phyloP scores from a whole-genome alignment of 176 grass and related monocot genomes.

The Oryza brachyantha region DNA sequence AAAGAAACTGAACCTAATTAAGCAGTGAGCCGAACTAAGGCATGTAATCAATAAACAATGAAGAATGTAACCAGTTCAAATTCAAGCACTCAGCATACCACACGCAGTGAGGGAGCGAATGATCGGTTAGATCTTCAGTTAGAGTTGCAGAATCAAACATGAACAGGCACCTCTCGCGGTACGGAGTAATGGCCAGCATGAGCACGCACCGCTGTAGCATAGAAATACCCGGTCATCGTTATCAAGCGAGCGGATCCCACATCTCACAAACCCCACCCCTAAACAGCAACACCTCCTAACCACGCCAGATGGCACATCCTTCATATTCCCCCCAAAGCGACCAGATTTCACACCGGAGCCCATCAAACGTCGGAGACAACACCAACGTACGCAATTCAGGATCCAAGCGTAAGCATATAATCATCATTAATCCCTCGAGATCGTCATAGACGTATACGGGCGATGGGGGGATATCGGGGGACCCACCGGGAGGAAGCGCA shows the following conservation, averaged over 20 bases:
- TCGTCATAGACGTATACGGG: neutral
- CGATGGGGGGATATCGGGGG: constrained; percentile 6
- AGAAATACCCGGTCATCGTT: constrained; percentile 68
- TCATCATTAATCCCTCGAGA: neutral
- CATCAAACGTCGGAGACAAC: neutral
- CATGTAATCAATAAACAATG: constrained; percentile 48
- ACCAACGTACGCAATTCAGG: neutral
- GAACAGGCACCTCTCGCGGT: constrained; percentile 44
- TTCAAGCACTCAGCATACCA: constrained; percentile 66
- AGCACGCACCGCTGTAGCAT: constrained; percentile 62
- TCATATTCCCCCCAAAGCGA: constrained; percentile 10
- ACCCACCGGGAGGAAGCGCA: constrained; percentile 52
- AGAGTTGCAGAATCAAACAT: constrained; percentile 54
- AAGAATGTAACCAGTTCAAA: constrained; percentile 50
- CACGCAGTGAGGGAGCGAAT: constrained; percentile 51
- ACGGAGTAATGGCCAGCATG: constrained; percentile 40
- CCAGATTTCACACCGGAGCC: constrained; percentile 12
- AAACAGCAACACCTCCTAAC: constrained; percentile 1
- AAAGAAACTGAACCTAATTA: constrained; percentile 60
- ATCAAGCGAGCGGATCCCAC: constrained; percentile 56
- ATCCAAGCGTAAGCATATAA: neutral
- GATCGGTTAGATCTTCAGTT: constrained; percentile 54
- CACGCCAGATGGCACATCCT: constrained; percentile 16
- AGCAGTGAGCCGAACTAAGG: constrained; percentile 35
- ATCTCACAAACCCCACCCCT: constrained; percentile 9